Evolutionary conservation across 2,329 filamentous ascomycete species (phyloP).

Genomic region (Ceratocystis cubensis): DNA sequence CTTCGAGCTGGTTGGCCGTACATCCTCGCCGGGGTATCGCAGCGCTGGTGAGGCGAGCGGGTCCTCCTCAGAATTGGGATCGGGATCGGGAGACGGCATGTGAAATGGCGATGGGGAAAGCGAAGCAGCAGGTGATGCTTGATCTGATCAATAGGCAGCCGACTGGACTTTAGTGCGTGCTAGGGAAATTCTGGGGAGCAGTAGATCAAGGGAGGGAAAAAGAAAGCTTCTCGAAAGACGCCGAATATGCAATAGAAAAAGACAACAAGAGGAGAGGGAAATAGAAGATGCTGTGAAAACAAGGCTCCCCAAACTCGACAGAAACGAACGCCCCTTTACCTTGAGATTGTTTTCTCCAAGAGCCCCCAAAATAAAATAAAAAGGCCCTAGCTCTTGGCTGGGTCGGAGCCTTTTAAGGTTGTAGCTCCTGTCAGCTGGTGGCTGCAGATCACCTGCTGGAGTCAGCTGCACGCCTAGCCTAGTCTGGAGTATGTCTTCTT

Average conservation of each 20-base stretch:
- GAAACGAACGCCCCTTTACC: too few relatives aligned
- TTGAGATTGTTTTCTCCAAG: too few relatives aligned
- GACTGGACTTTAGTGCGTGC: too few relatives aligned
- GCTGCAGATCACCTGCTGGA: not conserved
- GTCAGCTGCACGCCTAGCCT: not conserved
- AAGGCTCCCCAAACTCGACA: too few relatives aligned
- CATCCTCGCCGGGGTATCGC: slow-evolving; percentile 72
- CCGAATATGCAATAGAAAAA: too few relatives aligned
- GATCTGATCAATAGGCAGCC: too few relatives aligned
- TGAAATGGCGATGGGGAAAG: not conserved
- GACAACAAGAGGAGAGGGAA: too few relatives aligned
- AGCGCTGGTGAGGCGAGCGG: slow-evolving; percentile 25
- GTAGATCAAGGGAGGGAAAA: too few relatives aligned
- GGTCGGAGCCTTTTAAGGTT: not conserved
- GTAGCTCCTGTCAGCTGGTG: not conserved
- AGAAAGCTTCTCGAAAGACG: too few relatives aligned
- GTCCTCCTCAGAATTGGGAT: slow-evolving; percentile 3
- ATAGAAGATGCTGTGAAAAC: too few relatives aligned
- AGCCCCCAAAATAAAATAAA: not conserved
- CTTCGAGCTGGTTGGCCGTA: slow-evolving; percentile 69
- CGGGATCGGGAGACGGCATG: not conserved
- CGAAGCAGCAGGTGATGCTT: not conserved
- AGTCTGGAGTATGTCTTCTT: too few relatives aligned
- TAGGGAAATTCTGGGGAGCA: too few relatives aligned
- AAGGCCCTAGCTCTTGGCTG: not conserved